Conservation (phyloP, 2,329 filamentous ascomycete genomes). For the Nigrospora osmanthi region DNA sequence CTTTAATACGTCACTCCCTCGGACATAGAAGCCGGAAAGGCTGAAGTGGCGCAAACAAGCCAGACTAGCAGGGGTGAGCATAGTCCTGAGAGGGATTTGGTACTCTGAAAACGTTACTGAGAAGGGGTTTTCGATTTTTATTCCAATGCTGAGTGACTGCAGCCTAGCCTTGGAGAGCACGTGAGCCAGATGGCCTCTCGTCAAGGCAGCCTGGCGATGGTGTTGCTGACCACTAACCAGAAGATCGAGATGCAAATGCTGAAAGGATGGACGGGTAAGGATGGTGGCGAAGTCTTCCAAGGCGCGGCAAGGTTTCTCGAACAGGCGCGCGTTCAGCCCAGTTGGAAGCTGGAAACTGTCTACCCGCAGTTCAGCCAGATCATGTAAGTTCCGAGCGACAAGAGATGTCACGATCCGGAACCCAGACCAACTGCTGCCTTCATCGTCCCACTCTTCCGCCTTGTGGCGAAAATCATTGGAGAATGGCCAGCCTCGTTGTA, state of each 20-base stretch:
- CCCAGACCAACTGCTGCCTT: conserved; percentile 19
- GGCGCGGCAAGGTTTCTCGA: conserved; percentile 16
- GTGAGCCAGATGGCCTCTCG: conserved; percentile 8
- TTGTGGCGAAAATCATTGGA: neutral
- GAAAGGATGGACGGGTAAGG: conserved; percentile 16
- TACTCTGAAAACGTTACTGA: neutral
- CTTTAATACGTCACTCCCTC: conserved; percentile 15
- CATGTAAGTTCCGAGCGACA: conserved; percentile 6
- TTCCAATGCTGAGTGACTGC: conserved; percentile 14
- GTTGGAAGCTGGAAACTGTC: conserved; percentile 19
- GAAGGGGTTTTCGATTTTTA: conserved; percentile 1
- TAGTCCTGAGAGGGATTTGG: conserved; percentile 12
- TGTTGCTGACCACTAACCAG: conserved; percentile 4
- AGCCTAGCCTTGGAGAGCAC: conserved; percentile 12
- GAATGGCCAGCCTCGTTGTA: conserved; percentile 19
- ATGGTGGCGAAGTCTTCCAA: conserved; percentile 15
- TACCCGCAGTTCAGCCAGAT: conserved; percentile 25
- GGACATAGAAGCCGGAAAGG: conserved; percentile 17
- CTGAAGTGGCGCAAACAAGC: conserved; percentile 19
- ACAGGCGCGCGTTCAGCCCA: conserved; percentile 21
- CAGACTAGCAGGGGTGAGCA: conserved; percentile 23
- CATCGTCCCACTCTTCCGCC: conserved; percentile 3
- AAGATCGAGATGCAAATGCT: conserved; percentile 17
- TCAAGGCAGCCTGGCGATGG: conserved; percentile 5
- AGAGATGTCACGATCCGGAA: conserved; percentile 21